Conservation (phyloP, 75 land plant genomes). For the Pinus taeda region DNA sequence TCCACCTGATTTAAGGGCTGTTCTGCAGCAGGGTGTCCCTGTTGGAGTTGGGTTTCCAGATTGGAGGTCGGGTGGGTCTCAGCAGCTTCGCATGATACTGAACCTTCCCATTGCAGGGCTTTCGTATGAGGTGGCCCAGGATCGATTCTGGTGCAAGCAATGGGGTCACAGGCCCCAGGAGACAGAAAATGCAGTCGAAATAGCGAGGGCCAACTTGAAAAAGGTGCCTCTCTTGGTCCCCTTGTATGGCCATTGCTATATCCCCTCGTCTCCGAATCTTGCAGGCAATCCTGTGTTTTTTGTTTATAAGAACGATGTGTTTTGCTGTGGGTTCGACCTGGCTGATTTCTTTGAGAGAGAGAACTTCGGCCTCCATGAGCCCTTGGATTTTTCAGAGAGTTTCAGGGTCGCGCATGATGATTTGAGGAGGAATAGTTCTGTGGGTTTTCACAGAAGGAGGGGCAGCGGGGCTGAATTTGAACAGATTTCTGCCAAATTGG, state of each 20-base stretch:
- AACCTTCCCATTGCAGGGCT: constrained; percentile 68
- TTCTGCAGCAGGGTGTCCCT: constrained; percentile 78
- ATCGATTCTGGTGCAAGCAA: constrained; percentile 63
- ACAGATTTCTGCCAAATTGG: not conserved
- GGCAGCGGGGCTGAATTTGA: not conserved
- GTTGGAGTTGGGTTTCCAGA: constrained; percentile 90
- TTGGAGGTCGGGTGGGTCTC: constrained; percentile 60
- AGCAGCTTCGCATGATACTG: constrained; percentile 50
- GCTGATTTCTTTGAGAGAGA: constrained; percentile 41
- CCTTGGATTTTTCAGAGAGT: not conserved
- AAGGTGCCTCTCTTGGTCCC: constrained; percentile 55
- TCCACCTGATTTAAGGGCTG: constrained; percentile 84
- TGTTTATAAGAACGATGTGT: constrained; percentile 29
- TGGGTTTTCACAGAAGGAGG: not conserved
- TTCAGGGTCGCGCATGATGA: not conserved
- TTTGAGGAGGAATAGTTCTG: not conserved
- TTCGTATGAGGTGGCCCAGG: constrained; percentile 54
- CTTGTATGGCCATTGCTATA: constrained; percentile 48
- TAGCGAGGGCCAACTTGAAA: constrained; percentile 55
- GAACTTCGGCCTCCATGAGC: not conserved
- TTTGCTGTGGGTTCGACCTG: constrained; percentile 44
- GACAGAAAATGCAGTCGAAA: constrained; percentile 43
- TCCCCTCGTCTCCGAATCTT: constrained; percentile 43
- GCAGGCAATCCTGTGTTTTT: constrained; percentile 70
- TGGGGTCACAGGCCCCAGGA: constrained; percentile 78